phyloP scores from a whole-genome alignment of 805 yeast genomes.

The Kazachstania taianensis region DNA sequence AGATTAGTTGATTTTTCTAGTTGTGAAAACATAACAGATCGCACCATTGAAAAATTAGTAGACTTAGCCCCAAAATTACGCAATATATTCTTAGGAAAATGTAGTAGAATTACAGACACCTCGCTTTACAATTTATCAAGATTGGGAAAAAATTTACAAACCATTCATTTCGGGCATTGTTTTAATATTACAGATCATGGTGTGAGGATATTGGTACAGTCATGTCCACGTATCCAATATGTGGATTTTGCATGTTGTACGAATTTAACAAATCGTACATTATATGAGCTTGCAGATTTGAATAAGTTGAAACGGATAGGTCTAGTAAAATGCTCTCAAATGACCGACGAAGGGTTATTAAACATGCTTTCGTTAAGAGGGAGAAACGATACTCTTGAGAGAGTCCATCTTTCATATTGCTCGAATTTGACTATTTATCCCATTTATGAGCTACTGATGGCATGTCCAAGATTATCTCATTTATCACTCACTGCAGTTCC shows the following conservation, averaged over 20 bases:
- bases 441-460: conserved; percentile 58
- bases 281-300: conserved; percentile 63
- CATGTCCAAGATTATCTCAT: conserved; percentile 83
- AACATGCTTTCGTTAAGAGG: conserved; percentile 60
- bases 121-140: conserved; percentile 61
- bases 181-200: conserved; percentile 83
- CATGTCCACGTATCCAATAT: conserved; percentile 79
- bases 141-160: conserved; percentile 73
- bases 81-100: conserved; percentile 82
- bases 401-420: conserved; percentile 90
- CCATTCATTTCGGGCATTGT: conserved; percentile 92
- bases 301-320: conserved; percentile 86
- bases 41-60: conserved; percentile 62
- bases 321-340: conserved; percentile 78
- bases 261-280: conserved; percentile 75
- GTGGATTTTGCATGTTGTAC: conserved; percentile 93
- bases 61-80: conserved; percentile 73
- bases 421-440: conserved; percentile 71
- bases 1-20: conserved; percentile 80
- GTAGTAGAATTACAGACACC: conserved; percentile 75
- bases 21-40: conserved; percentile 73
- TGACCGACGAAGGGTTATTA: conserved; percentile 74
- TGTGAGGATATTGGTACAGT: conserved; percentile 59
- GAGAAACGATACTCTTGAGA: conserved; percentile 71
- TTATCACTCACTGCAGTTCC: conserved; percentile 84